Evolutionary conservation across 2,329 filamentous ascomycete species (phyloP), one percentile per base, ranked within the genome.

Genomic region (Alternaria hordeiaustralica): DNA sequence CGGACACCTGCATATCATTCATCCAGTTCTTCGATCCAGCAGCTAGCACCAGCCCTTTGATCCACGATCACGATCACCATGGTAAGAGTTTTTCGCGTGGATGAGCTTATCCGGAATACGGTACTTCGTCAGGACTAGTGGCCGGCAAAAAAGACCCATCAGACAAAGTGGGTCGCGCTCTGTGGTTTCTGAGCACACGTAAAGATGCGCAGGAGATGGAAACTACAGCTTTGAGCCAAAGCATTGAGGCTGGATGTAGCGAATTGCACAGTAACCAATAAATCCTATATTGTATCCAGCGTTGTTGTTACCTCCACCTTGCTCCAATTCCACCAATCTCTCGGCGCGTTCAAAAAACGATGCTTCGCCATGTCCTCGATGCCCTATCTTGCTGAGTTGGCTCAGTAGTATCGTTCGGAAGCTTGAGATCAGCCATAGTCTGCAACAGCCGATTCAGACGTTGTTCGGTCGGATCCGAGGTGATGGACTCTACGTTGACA

Each of bases 391-490:
- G 41, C 23, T 6, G 21, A 10, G 5, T 23, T n/a, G 28, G 20
- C 28, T 61, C 46, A 8, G 8, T 11, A 26, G 33, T 53, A 11
- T 50, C 26, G 45, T 58, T 43, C 1, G 53, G 47, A 18, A 18
- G 51, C 15, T 47, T 47, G 4, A 45, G 18, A 7, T 51, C 20
- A 36, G 33, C 44, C 56, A 41, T 60, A 15, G 49, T 36, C 58
- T 26, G 18, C 28, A 63, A 54, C 5, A 60, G 20, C n/a, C 30
- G 45, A 33, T 50, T 21, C 8, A 63, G 15, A 12, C 57, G 50
- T n/a, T 15, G 41, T 13, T 57, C 46, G n/a, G n/a, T 54, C 23
- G 77, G 55, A 63, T 63, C 60, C 9, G 23, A 43, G 4, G 28
- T 60, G n/a, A 57, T 60, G n/a, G 15, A 18, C 21, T 59, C 28